Evolutionary conservation across 2,329 filamentous ascomycete species (phyloP), one percentile per base, ranked within the genome.

Genomic region (Epichloe elymi): DNA sequence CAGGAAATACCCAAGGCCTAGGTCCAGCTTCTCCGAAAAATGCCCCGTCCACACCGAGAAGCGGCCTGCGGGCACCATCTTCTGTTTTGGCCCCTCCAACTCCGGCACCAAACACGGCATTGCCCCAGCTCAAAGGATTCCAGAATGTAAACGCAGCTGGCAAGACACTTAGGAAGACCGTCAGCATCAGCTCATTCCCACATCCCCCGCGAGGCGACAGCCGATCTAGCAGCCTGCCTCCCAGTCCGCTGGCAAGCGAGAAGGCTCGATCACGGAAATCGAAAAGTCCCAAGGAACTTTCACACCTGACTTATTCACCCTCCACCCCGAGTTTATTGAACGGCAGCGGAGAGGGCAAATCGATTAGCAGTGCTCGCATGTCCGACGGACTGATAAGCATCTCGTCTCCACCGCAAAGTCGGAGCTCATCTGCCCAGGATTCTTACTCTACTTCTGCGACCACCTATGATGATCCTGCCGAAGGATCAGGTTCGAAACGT

Each of bases 141-240:
- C 74, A 80, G 8, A 72, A 71, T 37, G 68, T 80, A 14, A 82
- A 79, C 55, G 71, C 72, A 35, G 72, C 79, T 5, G 80, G 81
- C 26, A 90, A 83, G 66, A 80, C 83, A 1, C 68, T 96, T 51
- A 82, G 89, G 55, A 94, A 94, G 68, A 86, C 86, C 1, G 85
- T 95, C 61, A 96, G 90, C 74, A 95, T 96, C 62, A 91, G 90
- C 63, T 84, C 88, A 1, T 96, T 97, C 62, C 91, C 91, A 33
- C 86, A 95, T 57, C 91, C 91, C 14, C 91, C 91, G 14, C 83
- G 83, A 58, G 79, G 82, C 46, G 75, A 77, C 50, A 74, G 69
- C 50, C 75, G 78, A 57, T 69, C 73, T 46, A 71, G 71, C 59
- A 88, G 76, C 68, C 71, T 81, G 51, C 86, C 79, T 48, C 79